phyloP scores from a whole-genome alignment of 352 stramenopile genomes.

The Phytophthora megakarya region DNA sequence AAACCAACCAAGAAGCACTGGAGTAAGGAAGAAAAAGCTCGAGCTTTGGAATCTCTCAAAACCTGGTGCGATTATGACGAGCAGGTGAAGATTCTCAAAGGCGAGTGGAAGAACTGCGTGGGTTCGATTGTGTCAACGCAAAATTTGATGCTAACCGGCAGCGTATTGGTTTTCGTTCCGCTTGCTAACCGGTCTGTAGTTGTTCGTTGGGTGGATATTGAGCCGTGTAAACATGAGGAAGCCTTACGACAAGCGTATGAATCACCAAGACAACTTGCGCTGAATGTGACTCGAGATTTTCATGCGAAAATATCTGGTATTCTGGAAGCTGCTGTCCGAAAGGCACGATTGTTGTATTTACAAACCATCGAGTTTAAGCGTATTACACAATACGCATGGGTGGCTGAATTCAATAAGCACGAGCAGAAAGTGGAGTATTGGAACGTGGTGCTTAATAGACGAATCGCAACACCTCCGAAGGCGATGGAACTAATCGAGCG shows the following conservation, averaged over 20 bases:
- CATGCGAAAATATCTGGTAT: conserved; percentile 42
- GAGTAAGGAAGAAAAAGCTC: conserved; percentile 46
- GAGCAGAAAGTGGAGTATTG: conserved; percentile 65
- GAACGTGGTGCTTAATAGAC: conserved; percentile 77
- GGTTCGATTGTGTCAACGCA: conserved; percentile 67
- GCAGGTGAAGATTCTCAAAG: conserved; percentile 52
- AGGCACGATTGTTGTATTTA: conserved; percentile 61
- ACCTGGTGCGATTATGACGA: conserved; percentile 62
- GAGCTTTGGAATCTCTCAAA: conserved; percentile 39
- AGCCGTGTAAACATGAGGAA: conserved; percentile 51
- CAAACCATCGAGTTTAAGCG: conserved; percentile 73
- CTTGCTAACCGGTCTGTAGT: conserved; percentile 61
- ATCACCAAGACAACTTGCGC: conserved; percentile 29
- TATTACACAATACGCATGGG: conserved; percentile 71
- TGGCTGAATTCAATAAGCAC: conserved; percentile 64
- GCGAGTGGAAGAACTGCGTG: conserved; percentile 52
- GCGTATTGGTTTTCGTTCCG: conserved; percentile 64
- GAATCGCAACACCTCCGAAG: conserved; percentile 53
- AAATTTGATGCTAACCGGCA: conserved; percentile 62
- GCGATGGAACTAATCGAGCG: conserved; percentile 62
- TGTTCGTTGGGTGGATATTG: conserved; percentile 59
- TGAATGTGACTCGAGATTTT: conserved; percentile 47
- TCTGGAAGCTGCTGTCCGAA: conserved; percentile 36
- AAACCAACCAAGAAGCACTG: conserved; percentile 46
- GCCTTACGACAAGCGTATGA: conserved; percentile 49